Evolutionary conservation across 1,284 basidiomycete species (phyloP), one percentile per base, ranked within the genome.

Genomic region (Jaminaea rosea): DNA sequence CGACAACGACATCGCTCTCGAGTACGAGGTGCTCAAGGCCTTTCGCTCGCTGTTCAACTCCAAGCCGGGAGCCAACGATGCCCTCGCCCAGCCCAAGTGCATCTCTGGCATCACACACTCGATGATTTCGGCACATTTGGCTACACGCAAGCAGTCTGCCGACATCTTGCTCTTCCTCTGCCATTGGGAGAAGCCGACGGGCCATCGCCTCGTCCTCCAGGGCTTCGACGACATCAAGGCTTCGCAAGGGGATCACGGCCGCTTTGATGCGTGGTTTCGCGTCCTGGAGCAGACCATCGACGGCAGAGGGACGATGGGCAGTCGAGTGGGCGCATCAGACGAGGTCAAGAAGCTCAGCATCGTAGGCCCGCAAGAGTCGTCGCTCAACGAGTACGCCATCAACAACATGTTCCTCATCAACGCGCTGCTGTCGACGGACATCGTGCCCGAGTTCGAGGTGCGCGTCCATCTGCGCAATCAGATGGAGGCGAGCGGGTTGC

Each of bases 241-340:
- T 9, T 49, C 58, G 13, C 57, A 59, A 26, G 53, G 53, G 21
- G 65, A 63, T 29, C 68, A 68, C 29, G 69, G 69, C 15, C 79
- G 82, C 39, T 98, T 90, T 75, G 84, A 85, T 59, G 89, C 83
- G 58, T 97, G 90, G 92, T 87, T 98, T 74, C 84, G 84, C 59
- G 84, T 85, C 1, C 78, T 93, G 56, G 87, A 92, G 65, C 78
- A 78, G 32, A 83, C 83, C 4, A 79, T 97, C 11, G 81, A 83
- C 42, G 90, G 91, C 1, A 78, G 90, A 54, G 93, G 94, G 1
- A 86, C 84, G 73, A 93, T 97, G 89, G 93, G 93, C 1, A 93
- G 87, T 69, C 76, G 87, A 45, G 93, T 98, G 7, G 93, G 94
- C 2, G 88, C 89, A 8, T 92, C 89, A 62, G 87, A 92, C 29